Percentiles rank a stretch among this genome's conserved stretches.
Conservation (phyloP, 176 grass and related monocot genomes). For the Aegilops speltoides region DNA sequence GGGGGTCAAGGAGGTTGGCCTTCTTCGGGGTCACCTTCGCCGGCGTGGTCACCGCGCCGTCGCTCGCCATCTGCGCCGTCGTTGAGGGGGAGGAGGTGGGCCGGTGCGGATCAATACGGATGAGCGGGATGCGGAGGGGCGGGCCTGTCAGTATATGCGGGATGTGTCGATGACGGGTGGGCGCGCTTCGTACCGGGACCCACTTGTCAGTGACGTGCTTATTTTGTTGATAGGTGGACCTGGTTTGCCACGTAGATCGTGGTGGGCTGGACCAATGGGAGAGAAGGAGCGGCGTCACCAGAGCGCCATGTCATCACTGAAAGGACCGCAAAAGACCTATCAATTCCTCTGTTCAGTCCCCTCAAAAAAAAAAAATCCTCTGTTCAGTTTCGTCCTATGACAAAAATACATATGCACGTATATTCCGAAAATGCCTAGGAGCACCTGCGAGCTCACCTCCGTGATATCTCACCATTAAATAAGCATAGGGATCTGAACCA, state of each 20-base stretch:
- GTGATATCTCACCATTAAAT: too few species aligned
- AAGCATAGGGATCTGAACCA: too few species aligned
- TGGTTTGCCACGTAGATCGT: background rate
- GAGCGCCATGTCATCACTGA: constrained; percentile 15
- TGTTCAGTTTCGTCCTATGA: too few species aligned
- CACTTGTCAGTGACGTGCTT: background rate
- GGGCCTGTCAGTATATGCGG: background rate
- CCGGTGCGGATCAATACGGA: background rate
- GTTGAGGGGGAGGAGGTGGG: background rate
- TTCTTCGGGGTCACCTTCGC: constrained; percentile 61
- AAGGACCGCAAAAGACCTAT: background rate
- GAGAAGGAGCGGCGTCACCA: constrained; percentile 21
- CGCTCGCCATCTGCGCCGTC: constrained; percentile 46
- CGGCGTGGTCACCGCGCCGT: constrained; percentile 3
- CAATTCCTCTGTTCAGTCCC: too few species aligned
- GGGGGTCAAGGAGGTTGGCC: constrained; percentile 67
- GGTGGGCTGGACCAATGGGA: constrained; percentile 31
- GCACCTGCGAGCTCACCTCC: too few species aligned
- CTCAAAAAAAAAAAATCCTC: too few species aligned
- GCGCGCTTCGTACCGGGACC: background rate
- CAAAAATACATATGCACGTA: too few species aligned
- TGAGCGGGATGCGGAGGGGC: background rate
- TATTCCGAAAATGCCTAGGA: too few species aligned
- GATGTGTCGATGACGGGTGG: constrained; percentile 22
- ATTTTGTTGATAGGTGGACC: background rate